Conservation (phyloP, 306 rosid genomes). For the Acacia confusa region DNA sequence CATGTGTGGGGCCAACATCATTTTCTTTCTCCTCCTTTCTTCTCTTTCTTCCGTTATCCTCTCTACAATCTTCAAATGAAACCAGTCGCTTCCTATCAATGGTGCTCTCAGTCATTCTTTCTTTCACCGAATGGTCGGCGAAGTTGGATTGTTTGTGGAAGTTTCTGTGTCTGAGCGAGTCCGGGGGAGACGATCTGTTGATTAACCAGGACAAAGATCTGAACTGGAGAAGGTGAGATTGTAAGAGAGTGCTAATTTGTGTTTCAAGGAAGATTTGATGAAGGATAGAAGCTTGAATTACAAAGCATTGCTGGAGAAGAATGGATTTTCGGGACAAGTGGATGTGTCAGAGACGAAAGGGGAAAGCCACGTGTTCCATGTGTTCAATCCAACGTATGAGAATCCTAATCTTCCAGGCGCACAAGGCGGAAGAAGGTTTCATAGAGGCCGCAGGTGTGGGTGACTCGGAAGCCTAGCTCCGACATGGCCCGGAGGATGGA, state of each 20-base stretch:
- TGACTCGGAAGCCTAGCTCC: too few species aligned
- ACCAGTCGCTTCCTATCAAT: neutral
- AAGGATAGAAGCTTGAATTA: conserved; percentile 54
- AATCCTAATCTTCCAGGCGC: neutral
- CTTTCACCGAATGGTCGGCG: neutral
- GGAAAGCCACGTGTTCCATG: conserved; percentile 32
- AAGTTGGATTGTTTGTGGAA: conserved; percentile 47
- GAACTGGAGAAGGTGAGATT: conserved; percentile 44
- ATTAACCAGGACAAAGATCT: conserved; percentile 64
- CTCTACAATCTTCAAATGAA: neutral
- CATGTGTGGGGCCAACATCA: too few species aligned
- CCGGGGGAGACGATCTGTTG: conserved; percentile 52
- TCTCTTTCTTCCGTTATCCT: too few species aligned
- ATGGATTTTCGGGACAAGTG: conserved; percentile 51
- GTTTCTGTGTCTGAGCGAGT: conserved; percentile 46
- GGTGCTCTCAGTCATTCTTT: conserved; percentile 5
- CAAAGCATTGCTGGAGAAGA: conserved; percentile 43
- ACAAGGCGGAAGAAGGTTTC: too few species aligned
- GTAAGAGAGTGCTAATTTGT: conserved; percentile 53
- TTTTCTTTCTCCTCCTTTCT: too few species aligned
- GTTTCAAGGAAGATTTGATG: conserved; percentile 63
- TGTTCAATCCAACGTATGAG: neutral
- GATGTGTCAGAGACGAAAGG: conserved; percentile 51
- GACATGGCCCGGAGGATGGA: too few species aligned
- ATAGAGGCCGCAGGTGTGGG: too few species aligned